Base-by-base conservation (phyloP, 179 eudicot genomes). In the Drosera spatulata region DNA sequence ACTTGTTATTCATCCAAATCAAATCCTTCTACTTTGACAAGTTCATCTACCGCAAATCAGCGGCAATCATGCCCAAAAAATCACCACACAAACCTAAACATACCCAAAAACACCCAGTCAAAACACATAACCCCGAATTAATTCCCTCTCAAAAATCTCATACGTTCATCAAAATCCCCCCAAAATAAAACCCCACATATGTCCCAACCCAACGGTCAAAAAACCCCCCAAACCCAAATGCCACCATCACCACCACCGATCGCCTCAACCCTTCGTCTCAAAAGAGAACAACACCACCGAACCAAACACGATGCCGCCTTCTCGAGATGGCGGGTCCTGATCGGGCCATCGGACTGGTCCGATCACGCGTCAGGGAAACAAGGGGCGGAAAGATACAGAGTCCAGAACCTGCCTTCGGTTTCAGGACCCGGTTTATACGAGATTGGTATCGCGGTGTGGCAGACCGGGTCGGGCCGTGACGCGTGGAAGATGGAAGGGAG, bases 301-400 rank as follows among this genome's bases (percentile, higher is more conserved):
- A 91, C 96, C 53, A 91, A 82, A 57, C 96, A 91, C 56, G 98
- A 88, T 59, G 66, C 84, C 22, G 72, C 74, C 64, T 88, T 91
- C 81, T 80, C 91, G 15, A 61, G 62, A 10, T 88, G 96, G 98
- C 76, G 84, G 85, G 69, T 86, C 53, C 74, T 91, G 41, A 80
- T 88, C n/a, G 98, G 96, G 43, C 72, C 87, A 14, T 71, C 68
- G 3, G 95, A 91, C 61, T 88, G 96, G 96, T 86, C 78, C 51
- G 60, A 85, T 37, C 72, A 91, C 55, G 59, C 42, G 54, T 39
- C 58, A 43, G 73, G 81, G 5, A 84, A 74, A 58, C 91, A 88
- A 60, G 96, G 96, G 55, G 85, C 81, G 1, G 89, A 82, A 67
- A 80, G 84, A 65, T 91, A 91, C 73, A 73, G 96, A 74, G 72